Evolutionary conservation across 805 yeast genomes (phyloP).

Genomic region (Candida qinlingensis): DNA sequence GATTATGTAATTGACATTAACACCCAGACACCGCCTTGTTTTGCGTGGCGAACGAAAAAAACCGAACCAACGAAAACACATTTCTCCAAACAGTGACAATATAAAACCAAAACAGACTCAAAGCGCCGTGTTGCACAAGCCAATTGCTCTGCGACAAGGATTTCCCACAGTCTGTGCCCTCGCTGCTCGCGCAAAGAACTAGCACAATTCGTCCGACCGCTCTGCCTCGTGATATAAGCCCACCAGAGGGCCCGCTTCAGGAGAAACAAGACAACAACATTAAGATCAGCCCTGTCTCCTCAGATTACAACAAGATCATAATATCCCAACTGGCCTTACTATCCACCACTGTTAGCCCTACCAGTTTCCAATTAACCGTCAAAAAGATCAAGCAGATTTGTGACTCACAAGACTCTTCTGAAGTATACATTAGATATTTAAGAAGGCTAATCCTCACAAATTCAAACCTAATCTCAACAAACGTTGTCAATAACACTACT

Average conservation of each 20-base stretch:
- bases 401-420: slow-evolving; percentile 27
- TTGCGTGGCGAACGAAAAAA: slow-evolving; percentile 1
- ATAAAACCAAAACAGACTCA: not conserved
- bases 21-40: not conserved
- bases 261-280: not conserved
- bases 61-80: not conserved
- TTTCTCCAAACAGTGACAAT: not conserved
- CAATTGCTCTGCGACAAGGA: slow-evolving; percentile 3
- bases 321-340: slow-evolving; percentile 51
- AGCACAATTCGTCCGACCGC: slow-evolving; percentile 9
- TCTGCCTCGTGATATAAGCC: slow-evolving; percentile 5
- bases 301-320: slow-evolving; percentile 29
- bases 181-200: not conserved
- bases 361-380: slow-evolving; percentile 34
- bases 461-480: slow-evolving; percentile 23
- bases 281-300: not conserved
- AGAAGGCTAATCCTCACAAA: slow-evolving; percentile 28
- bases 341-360: slow-evolving; percentile 36
- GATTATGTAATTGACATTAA: not conserved
- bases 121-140: not conserved
- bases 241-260: slow-evolving; percentile 8
- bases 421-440: slow-evolving; percentile 29
- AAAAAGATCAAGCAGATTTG: slow-evolving; percentile 45
- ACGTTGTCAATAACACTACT: slow-evolving; percentile 16
- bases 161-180: not conserved